phyloP scores from a whole-genome alignment of 352 stramenopile species.

The Hyaloperonospora brassicae region DNA sequence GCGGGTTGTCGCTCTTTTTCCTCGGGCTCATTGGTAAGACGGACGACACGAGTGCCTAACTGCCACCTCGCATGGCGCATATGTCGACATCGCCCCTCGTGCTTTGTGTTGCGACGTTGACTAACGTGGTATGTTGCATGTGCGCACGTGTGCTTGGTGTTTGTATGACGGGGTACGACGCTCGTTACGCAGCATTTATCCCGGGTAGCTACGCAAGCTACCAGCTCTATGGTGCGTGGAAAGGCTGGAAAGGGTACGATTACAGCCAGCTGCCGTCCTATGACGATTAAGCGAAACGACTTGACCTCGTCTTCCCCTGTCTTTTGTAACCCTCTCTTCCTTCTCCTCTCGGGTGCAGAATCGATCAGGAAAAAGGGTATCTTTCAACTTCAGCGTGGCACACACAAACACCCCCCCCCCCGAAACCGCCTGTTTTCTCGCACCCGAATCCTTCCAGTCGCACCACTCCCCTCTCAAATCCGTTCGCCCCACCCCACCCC shows the following conservation, averaged over 20 bases:
- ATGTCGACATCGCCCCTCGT: too few species aligned
- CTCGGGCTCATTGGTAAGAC: constrained; percentile 65
- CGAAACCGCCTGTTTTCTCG: not conserved
- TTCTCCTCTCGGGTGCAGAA: too few species aligned
- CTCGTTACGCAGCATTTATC: constrained; percentile 52
- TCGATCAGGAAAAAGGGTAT: too few species aligned
- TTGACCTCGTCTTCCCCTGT: not conserved
- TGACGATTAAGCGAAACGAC: constrained; percentile 41
- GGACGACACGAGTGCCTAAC: too few species aligned
- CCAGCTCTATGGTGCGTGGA: constrained; percentile 75
- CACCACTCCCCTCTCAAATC: not conserved
- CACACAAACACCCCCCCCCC: not conserved
- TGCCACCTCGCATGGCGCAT: too few species aligned
- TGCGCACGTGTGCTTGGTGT: too few species aligned
- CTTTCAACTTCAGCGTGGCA: not conserved
- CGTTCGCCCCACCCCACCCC: too few species aligned
- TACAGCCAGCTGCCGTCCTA: constrained; percentile 82
- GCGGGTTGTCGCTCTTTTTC: constrained; percentile 68
- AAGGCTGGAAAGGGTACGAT: constrained; percentile 79
- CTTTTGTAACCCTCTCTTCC: too few species aligned
- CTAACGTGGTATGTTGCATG: too few species aligned
- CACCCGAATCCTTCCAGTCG: too few species aligned
- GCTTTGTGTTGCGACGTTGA: too few species aligned
- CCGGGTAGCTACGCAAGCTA: constrained; percentile 70
- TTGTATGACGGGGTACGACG: too few species aligned